Percentiles rank a stretch among this genome's conserved stretches.
These are phyloP conservation scores for Camelina laxa DNA, from an alignment of 345 rosid genomes.

Conservation along the genomic window DNA sequence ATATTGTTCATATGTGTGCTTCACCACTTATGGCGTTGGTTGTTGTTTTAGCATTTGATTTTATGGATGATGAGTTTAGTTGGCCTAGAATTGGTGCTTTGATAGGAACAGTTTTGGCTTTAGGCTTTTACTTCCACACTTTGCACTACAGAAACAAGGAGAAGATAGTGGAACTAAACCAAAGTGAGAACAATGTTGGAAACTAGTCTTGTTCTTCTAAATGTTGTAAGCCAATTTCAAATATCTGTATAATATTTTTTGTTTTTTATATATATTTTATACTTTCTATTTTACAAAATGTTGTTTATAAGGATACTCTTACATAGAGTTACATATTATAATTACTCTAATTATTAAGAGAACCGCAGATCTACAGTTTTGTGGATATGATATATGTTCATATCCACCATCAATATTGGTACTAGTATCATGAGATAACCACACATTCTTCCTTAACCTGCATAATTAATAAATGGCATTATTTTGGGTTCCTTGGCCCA, in stretches of 20 bases:
- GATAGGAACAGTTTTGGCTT: neutral
- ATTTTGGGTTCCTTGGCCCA: too few relatives aligned
- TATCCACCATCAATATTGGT: too few relatives aligned
- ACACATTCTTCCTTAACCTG: too few relatives aligned
- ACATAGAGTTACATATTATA: too few relatives aligned
- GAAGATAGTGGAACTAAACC: neutral
- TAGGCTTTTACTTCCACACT: neutral
- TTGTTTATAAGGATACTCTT: too few relatives aligned
- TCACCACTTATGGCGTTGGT: neutral
- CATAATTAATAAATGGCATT: too few relatives aligned
- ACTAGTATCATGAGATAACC: too few relatives aligned
- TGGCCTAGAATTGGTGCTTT: neutral
- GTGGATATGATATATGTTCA: too few relatives aligned
- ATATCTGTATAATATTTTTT: neutral
- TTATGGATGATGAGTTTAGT: neutral
- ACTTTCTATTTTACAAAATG: too few relatives aligned
- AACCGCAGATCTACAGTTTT: too few relatives aligned
- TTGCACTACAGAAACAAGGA: neutral
- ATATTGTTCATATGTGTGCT: neutral
- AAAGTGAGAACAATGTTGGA: neutral
- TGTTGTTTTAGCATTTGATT: neutral
- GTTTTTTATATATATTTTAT: too few relatives aligned
- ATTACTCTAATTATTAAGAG: too few relatives aligned
- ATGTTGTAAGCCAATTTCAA: neutral
- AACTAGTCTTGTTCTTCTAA: neutral